Evolutionary conservation across 1,284 basidiomycete species (phyloP).

Genomic region (Agroathelia rolfsii): DNA sequence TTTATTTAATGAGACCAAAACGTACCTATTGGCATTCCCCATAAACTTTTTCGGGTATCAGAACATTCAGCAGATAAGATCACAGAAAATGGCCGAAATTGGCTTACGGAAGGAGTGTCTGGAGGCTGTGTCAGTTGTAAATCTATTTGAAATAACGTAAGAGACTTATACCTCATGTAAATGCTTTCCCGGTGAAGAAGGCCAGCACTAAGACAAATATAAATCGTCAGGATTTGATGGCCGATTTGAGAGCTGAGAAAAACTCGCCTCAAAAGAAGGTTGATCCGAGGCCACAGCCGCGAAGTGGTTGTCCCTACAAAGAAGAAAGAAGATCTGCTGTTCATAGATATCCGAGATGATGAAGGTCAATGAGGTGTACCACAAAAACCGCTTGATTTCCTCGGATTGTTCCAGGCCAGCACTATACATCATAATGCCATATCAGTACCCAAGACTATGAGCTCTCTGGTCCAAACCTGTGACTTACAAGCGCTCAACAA

Average conservation of each 20-base stretch:
- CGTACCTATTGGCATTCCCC: slow-evolving; percentile 64
- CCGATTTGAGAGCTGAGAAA: slow-evolving; percentile 5
- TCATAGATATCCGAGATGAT: slow-evolving; percentile 1
- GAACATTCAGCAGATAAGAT: neutral
- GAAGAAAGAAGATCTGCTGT: slow-evolving; percentile 8
- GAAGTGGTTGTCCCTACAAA: slow-evolving; percentile 65
- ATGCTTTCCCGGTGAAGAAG: slow-evolving; percentile 32
- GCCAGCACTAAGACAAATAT: slow-evolving; percentile 39
- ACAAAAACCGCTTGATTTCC: slow-evolving; percentile 64
- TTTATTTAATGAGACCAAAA: neutral
- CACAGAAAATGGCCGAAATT: too few relatives aligned
- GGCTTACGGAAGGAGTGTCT: slow-evolving; percentile 55
- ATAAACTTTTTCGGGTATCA: slow-evolving; percentile 30
- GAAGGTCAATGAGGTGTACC: too few relatives aligned
- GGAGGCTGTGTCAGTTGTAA: slow-evolving; percentile 4
- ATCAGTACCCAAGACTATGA: slow-evolving; percentile 30
- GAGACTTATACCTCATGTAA: slow-evolving; percentile 47
- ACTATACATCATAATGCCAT: slow-evolving; percentile 21
- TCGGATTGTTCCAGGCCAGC: slow-evolving; percentile 62
- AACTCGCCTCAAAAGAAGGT: slow-evolving; percentile 57
- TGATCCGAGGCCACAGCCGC: slow-evolving; percentile 66
- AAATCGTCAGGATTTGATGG: slow-evolving; percentile 2
- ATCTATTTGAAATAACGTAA: slow-evolving; percentile 1
- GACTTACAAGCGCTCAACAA: too few relatives aligned
- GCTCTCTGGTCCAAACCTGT: slow-evolving; percentile 29